Base-by-base conservation (phyloP, 805 yeast genomes). In the Scheffersomyces spartinae region DNA sequence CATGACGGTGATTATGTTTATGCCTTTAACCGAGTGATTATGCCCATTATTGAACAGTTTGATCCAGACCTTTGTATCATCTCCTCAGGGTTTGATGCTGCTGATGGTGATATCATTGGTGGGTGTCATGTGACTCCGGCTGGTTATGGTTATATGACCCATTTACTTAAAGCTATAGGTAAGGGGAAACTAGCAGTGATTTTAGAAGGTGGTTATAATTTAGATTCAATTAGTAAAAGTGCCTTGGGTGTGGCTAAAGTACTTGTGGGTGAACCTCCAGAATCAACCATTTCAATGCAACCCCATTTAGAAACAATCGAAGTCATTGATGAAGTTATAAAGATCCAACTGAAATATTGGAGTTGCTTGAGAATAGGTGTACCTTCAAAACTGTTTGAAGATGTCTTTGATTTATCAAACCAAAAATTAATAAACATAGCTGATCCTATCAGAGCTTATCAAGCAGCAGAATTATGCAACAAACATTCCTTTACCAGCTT, bases 1-100 rank as follows among this genome's bases (percentile, higher is more conserved):
- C 83, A 86, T 17, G 99, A 91, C 52, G 95, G 86, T 7, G 99
- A 91, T 52, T 91, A 91, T 52, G 65, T 88, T 24, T 81, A 86
- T 50, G 96, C 97, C 1, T 86, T 91, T 52, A 70, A 74, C 37
- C 74, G 74, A 41, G 75, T 88, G 10, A 69, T 91, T 8, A 69
- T 91, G 71, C 98, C 98, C 0, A 72, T 85, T 25, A 78, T 91
- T 28, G 55, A 74, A 30, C 98, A 91, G 48, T 91, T 78, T 42
- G 75, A 76, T 43, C 96, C 99, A 0, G 98, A 91, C 54, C 63
- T 91, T 35, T 88, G 86, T 4, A 83, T 91, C 18, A 75, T 91
- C 17, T 82, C 95, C 11, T 76, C 97, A 1, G 99, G 99, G 0
- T 91, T 91, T 42, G 99, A 91, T 55, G 98, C 98, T 12, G 99